Base-by-base conservation (phyloP, 306 rosid genomes). In the Prinsepia uniflora region DNA sequence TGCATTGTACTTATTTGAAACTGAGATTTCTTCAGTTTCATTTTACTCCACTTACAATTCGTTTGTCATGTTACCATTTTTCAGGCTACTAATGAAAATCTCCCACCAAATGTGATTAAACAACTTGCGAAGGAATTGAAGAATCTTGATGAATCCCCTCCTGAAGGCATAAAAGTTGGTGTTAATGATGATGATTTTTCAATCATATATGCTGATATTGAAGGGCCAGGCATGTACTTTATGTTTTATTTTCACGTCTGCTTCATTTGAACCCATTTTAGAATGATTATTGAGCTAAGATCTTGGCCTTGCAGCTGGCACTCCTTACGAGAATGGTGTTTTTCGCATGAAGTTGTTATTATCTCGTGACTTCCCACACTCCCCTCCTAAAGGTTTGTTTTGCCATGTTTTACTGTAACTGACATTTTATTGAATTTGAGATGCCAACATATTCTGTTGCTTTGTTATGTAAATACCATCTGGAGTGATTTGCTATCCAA, bases 111-210 rank as follows among this genome's bases (percentile, higher is more conserved):
- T 76, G 99, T 91, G 20, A 87, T 95, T 70, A 95, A 84, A 84
- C 99, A 85, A 89, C 92, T 95, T 75, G 99, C 92, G 18, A 95
- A 95, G 85, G 99, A 95, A 83, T 82, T 95, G 90, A 95, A 95
- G 83, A 89, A 71, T 79, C 99, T 95, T 39, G 96, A 95, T 18
- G 99, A 95, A 73, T 86, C 90, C 74, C 99, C 99, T 42, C 97
- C 99, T 0, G 99, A 95, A 78, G 99, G 99, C 76, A 95, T 95
- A 72, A 91, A 95, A 84, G 99, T 95, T 48, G 81, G 83, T 3
- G 88, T 95, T 10, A 87, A 95, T 59, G 99, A 91, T 75, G 96
- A 89, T 76, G 96, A 91, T 77, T 95, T 95, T 63, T 89, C 99
- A 15, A 91, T 82, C 24, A 95, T 95, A 79, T 85, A 19, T 91